A percentile compares a stretch with the other conserved stretches of the same genome.
Evolutionary conservation across 108 stramenopile genomes (phyloP).

Genomic region (Mayamaea pseudoterrestris): DNA sequence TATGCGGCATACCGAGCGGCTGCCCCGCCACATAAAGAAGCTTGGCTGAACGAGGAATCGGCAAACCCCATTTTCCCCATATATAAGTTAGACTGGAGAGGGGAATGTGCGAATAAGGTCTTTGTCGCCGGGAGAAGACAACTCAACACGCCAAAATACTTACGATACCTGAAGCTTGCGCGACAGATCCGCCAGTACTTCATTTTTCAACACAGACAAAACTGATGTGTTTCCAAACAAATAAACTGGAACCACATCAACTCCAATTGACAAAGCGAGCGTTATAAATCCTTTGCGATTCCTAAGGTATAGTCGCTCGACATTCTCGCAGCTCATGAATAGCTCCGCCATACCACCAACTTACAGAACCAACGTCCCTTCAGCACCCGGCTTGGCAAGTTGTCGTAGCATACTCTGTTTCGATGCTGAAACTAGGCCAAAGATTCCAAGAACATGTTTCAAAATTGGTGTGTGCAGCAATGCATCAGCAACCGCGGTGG

Average conservation of each 20-base stretch:
- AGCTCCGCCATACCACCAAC: slow-evolving; percentile 83
- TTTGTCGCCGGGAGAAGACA: no score
- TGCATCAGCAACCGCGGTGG: slow-evolving; percentile 22
- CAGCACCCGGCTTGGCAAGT: slow-evolving; percentile 19
- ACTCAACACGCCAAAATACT: no score
- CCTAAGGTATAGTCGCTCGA: slow-evolving; percentile 49
- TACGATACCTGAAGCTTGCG: slow-evolving; percentile 49
- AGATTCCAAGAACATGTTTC: slow-evolving; percentile 70
- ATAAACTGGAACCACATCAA: slow-evolving; percentile 63
- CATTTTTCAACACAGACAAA: slow-evolving; percentile 37
- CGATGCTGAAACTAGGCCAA: slow-evolving; percentile 54
- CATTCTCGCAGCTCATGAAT: slow-evolving; percentile 43
- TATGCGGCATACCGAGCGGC: slow-evolving; percentile 49
- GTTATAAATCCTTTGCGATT: slow-evolving; percentile 76
- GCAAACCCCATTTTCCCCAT: slow-evolving; percentile 66
- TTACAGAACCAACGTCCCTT: slow-evolving; percentile 43
- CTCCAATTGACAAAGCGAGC: slow-evolving; percentile 62
- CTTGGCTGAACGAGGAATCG: slow-evolving; percentile 41
- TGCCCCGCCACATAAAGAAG: slow-evolving; percentile 48
- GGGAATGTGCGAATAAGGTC: no score
- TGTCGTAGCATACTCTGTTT: slow-evolving; percentile 13
- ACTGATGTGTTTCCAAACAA: slow-evolving; percentile 71
- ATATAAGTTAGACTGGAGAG: slow-evolving; percentile 64
- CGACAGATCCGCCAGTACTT: slow-evolving; percentile 36
- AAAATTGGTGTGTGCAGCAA: slow-evolving; percentile 35